Evolutionary conservation across 257 asterid genomes (phyloP), one percentile per base, ranked within the genome.

Genomic region (Nicotiana obtusifolia): DNA sequence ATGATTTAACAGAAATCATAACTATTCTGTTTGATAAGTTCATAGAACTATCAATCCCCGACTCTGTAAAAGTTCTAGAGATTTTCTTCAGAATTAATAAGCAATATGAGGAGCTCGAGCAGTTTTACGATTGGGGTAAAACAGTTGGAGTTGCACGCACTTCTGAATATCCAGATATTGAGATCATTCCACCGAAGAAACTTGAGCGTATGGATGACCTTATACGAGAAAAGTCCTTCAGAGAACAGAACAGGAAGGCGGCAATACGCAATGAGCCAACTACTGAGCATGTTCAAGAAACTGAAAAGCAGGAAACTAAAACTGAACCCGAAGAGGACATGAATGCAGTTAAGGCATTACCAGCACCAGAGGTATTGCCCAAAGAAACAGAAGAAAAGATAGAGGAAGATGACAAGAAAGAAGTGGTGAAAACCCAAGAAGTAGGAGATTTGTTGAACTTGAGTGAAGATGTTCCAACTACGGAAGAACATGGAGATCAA

Each of bases 181-280:
- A 94, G 84, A 91, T 89, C 64, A 92, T 94, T 80, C 77, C 95
- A 1, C 93, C 86, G 35, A 90, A 87, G 84, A 94, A 90, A 77
- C 97, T 96, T 15, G 97, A 96, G 10, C 91, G 91, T 82, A 94
- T 96, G 98, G 97, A 96, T 1, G 97, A 94, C 8, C 91, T 88
- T 82, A 96, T 92, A 30, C 85, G 86, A 1, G 96, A 94, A 35
- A 96, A 88, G 78, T 86, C 97, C 5, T 31, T 80, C 17, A 82
- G 86, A 90, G 80, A 71, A 30, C 87, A 86, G 26, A 85, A 26
- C 76, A 82, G 66, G 78, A 80, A 80, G 82, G 37, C 57, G 81
- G 37, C 61, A 16, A 71, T 28, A 56, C 82, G 83, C 62, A 69
- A 65, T 2, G 89, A 86, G 56, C 88, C 91, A 10, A 56, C 37